These are phyloP conservation scores for Zygoascus biomembranicola DNA, from an alignment of 805 yeast genomes.

Conservation along the genomic window DNA sequence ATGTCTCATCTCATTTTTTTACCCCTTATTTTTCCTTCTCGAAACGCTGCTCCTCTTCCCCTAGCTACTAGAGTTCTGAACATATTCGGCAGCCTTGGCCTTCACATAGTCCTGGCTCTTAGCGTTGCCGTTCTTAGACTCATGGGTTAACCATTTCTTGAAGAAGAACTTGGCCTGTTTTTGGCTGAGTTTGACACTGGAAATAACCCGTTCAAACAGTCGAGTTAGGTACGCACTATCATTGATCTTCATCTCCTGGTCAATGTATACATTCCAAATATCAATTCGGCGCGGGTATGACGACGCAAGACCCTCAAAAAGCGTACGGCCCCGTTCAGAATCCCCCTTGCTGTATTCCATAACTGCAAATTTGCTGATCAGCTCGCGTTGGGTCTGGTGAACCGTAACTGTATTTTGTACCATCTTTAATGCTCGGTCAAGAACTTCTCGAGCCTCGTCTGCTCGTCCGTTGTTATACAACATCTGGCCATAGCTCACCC, in stretches of 20 bases:
- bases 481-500: slow-evolving; percentile 78
- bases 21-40: too few relatives aligned
- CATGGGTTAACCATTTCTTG: slow-evolving; percentile 82
- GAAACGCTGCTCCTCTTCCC: too few relatives aligned
- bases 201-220: slow-evolving; percentile 71
- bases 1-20: too few relatives aligned
- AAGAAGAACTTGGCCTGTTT: slow-evolving; percentile 94
- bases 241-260: slow-evolving; percentile 72
- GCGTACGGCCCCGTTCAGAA: slow-evolving; percentile 87
- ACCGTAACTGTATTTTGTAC: slow-evolving; percentile 42
- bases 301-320: slow-evolving; percentile 84
- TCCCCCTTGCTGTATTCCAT: slow-evolving; percentile 83
- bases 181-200: slow-evolving; percentile 54
- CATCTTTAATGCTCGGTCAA: slow-evolving; percentile 64
- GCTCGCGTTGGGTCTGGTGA: slow-evolving; percentile 50
- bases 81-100: slow-evolving; percentile 82
- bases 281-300: slow-evolving; percentile 90
- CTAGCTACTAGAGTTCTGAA: slow-evolving; percentile 16
- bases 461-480: slow-evolving; percentile 49
- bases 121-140: slow-evolving; percentile 58
- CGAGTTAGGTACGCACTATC: slow-evolving; percentile 64
- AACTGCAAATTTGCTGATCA: slow-evolving; percentile 82
- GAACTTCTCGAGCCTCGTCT: slow-evolving; percentile 50
- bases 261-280: slow-evolving; percentile 91
- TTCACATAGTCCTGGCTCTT: slow-evolving; percentile 76